Conservation (phyloP, 2,329 filamentous ascomycete genomes). For the Stemphylium beticola region DNA sequence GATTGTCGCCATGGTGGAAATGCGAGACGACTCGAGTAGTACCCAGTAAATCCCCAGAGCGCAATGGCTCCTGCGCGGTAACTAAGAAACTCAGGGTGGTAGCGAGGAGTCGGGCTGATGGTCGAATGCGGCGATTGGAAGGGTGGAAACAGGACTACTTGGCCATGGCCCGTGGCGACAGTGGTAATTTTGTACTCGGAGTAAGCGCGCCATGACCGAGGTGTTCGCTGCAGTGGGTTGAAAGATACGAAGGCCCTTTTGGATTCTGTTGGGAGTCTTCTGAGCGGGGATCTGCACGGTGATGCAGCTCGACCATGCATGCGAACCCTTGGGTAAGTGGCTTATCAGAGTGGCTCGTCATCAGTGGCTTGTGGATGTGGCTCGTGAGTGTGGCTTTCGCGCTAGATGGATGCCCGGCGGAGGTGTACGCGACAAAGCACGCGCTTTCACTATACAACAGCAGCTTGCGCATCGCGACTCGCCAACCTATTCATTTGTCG, state of each 20-base stretch:
- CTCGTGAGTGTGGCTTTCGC: constrained; percentile 5
- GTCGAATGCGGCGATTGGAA: constrained; percentile 20
- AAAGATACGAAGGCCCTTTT: constrained; percentile 14
- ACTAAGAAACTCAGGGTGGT: constrained; percentile 4
- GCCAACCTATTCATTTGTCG: not conserved
- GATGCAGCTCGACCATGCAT: constrained; percentile 19
- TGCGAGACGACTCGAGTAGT: constrained; percentile 6
- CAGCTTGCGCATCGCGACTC: constrained; percentile 3
- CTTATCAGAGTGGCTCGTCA: not conserved
- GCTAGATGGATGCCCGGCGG: constrained; percentile 7
- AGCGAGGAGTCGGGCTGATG: constrained; percentile 16
- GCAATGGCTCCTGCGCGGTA: constrained; percentile 10
- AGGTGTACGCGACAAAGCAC: constrained; percentile 12
- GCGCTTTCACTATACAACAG: constrained; percentile 8
- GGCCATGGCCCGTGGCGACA: constrained; percentile 19
- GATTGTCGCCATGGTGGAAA: constrained; percentile 42
- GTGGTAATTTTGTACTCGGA: constrained; percentile 7
- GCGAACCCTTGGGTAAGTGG: constrained; percentile 7
- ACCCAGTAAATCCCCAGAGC: constrained; percentile 1
- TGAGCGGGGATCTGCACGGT: constrained; percentile 22
- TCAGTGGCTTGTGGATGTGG: constrained; percentile 15
- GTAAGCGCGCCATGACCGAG: constrained; percentile 17
- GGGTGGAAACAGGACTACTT: constrained; percentile 28
- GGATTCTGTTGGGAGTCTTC: constrained; percentile 28
- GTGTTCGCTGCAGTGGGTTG: constrained; percentile 12